These are phyloP conservation scores for Punica granatum DNA, from an alignment of 345 rosid genomes.

Conservation along the genomic window DNA sequence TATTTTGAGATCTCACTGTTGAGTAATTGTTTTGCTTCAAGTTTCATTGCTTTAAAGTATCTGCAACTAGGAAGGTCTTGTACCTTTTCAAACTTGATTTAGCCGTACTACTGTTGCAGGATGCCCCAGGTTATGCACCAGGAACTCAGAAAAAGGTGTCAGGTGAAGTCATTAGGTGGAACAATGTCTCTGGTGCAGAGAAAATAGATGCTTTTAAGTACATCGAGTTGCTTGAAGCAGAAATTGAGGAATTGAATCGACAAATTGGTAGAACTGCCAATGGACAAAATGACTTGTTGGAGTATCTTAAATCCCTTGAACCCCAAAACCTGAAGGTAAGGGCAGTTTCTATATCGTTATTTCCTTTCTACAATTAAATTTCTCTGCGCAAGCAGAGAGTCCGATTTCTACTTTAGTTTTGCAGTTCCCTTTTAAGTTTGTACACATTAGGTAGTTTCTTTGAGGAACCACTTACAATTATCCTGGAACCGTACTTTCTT, in stretches of 20 bases:
- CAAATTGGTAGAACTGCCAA: slow-evolving; percentile 62
- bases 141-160: slow-evolving; percentile 92
- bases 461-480: neutral
- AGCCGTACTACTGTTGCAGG: slow-evolving; percentile 20
- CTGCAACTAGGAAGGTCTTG: neutral
- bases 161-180: slow-evolving; percentile 94
- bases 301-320: slow-evolving; percentile 82
- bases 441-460: neutral
- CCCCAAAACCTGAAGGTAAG: slow-evolving; percentile 93
- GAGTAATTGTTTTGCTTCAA: neutral
- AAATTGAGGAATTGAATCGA: slow-evolving; percentile 77
- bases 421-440: neutral
- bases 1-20: too few relatives aligned
- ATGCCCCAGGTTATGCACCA: slow-evolving; percentile 68
- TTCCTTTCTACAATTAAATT: neutral
- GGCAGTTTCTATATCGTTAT: neutral
- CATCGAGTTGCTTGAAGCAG: slow-evolving; percentile 90
- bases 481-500: neutral
- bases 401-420: neutral
- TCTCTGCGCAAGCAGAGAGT: neutral
- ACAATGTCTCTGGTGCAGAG: slow-evolving; percentile 79
- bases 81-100: neutral
- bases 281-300: slow-evolving; percentile 80
- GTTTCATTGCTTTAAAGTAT: neutral
- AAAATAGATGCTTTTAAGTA: slow-evolving; percentile 84